Evolutionary conservation across 2,329 filamentous ascomycete genomes (phyloP).

Genomic region (Ophiostoma himal-ulmi): DNA sequence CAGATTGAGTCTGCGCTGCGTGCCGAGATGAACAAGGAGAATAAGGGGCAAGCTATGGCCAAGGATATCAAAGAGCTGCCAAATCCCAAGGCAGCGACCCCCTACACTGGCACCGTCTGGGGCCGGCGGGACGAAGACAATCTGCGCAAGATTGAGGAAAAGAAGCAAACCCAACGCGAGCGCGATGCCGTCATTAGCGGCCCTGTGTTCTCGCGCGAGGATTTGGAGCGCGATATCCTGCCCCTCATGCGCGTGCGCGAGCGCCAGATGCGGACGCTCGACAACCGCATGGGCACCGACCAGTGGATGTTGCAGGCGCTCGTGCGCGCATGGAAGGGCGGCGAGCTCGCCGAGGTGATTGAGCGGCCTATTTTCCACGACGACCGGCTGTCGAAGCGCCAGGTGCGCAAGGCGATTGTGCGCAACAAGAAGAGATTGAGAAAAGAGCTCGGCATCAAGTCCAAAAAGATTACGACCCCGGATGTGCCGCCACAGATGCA

Average conservation of each 20-base stretch:
- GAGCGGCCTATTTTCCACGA: constrained; percentile 3
- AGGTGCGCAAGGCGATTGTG: not conserved
- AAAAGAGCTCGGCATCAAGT: not conserved
- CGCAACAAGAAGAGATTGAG: not conserved
- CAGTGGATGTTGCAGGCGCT: constrained; percentile 56
- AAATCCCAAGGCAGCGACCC: not conserved
- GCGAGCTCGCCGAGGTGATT: constrained; percentile 33
- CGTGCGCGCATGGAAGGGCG: constrained; percentile 53
- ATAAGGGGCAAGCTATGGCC: too few species aligned
- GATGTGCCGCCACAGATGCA: not conserved
- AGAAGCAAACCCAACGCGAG: not conserved
- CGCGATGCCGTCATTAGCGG: not conserved
- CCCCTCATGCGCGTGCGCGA: constrained; percentile 49
- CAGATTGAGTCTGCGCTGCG: constrained; percentile 56
- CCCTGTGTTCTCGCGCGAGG: constrained; percentile 39
- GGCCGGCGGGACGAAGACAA: not conserved
- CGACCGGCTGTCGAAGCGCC: not conserved
- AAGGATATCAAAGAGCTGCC: not conserved
- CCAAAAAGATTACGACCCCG: not conserved
- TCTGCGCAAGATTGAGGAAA: not conserved
- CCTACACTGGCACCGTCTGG: not conserved
- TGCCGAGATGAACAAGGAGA: constrained; percentile 34
- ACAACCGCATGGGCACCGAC: constrained; percentile 38
- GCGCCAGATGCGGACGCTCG: constrained; percentile 43
- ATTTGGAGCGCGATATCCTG: constrained; percentile 42